phyloP scores from a whole-genome alignment of 768 basidiomycete genomes.

The Panellus pusillus region DNA sequence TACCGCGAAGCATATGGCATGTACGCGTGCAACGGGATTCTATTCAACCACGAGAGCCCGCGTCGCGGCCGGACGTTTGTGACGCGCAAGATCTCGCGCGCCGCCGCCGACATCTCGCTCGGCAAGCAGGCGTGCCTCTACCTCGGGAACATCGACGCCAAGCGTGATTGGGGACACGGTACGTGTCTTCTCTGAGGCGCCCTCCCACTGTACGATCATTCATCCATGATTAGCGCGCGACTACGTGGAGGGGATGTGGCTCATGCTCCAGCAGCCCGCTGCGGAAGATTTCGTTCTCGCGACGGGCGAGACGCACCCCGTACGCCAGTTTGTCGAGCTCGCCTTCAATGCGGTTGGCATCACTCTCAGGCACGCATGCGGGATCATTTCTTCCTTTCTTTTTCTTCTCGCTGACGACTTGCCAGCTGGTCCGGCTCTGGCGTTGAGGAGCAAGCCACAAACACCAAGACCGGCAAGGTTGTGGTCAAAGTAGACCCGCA shows the following conservation, averaged over 20 bases:
- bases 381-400: not conserved
- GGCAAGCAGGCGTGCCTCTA: conserved; percentile 91
- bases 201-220: not conserved
- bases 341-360: conserved; percentile 72
- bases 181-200: conserved; percentile 25
- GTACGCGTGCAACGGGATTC: conserved; percentile 94
- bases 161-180: conserved; percentile 99
- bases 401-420: conserved; percentile 6
- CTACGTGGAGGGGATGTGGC: conserved; percentile 98
- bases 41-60: conserved; percentile 98
- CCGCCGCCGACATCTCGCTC: conserved; percentile 87
- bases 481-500: conserved; percentile 83
- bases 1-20: conserved; percentile 96
- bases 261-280: conserved; percentile 84
- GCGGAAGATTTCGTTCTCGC: conserved; percentile 94
- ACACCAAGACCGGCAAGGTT: conserved; percentile 64
- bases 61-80: conserved; percentile 94
- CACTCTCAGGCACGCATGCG: conserved; percentile 53
- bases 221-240: conserved; percentile 56
- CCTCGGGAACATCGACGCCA: conserved; percentile 91
- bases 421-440: conserved; percentile 76
- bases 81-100: conserved; percentile 91
- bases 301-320: conserved; percentile 93
- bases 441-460: conserved; percentile 75
- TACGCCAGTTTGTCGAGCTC: conserved; percentile 91